Evolutionary conservation across 768 basidiomycete species (phyloP).

Genomic region (Leccinum disarticulatum): DNA sequence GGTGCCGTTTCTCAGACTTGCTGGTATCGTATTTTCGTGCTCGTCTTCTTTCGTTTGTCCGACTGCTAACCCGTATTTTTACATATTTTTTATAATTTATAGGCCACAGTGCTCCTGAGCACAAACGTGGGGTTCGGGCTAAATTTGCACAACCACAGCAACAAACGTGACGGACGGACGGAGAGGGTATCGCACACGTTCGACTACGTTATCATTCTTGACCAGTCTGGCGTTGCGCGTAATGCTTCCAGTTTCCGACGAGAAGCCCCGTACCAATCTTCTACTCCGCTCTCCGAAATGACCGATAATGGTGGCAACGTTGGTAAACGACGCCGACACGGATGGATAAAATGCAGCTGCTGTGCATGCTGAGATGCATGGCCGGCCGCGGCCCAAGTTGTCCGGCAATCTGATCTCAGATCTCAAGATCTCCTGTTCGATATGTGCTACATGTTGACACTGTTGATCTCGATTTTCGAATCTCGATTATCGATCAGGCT

Average conservation of each 20-base stretch:
- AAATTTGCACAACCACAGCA: slow-evolving; percentile 67
- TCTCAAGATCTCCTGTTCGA: too few relatives aligned
- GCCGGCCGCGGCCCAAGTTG: neutral
- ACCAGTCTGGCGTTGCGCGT: slow-evolving; percentile 37
- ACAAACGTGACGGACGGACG: slow-evolving; percentile 14
- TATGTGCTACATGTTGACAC: too few relatives aligned
- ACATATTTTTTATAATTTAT: neutral
- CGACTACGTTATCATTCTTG: slow-evolving; percentile 34
- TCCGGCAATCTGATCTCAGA: too few relatives aligned
- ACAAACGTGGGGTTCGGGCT: slow-evolving; percentile 44
- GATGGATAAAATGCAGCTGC: slow-evolving; percentile 72
- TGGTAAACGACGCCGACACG: slow-evolving; percentile 78
- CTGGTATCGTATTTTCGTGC: slow-evolving; percentile 16
- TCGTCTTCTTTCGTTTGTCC: neutral
- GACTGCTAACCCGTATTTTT: neutral
- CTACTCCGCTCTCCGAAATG: slow-evolving; percentile 24
- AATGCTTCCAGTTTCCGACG: slow-evolving; percentile 53
- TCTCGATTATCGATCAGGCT: too few relatives aligned
- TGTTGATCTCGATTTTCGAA: too few relatives aligned
- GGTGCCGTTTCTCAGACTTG: slow-evolving; percentile 26
- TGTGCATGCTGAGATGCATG: slow-evolving; percentile 17
- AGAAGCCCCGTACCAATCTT: slow-evolving; percentile 71
- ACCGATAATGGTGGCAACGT: slow-evolving; percentile 57
- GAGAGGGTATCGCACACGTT: slow-evolving; percentile 23
- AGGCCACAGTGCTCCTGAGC: slow-evolving; percentile 31